A percentile compares a stretch with the other conserved stretches of the same genome.
Conservation (phyloP, 2,329 filamentous ascomycete genomes). For the Fusarium sublunatum region DNA sequence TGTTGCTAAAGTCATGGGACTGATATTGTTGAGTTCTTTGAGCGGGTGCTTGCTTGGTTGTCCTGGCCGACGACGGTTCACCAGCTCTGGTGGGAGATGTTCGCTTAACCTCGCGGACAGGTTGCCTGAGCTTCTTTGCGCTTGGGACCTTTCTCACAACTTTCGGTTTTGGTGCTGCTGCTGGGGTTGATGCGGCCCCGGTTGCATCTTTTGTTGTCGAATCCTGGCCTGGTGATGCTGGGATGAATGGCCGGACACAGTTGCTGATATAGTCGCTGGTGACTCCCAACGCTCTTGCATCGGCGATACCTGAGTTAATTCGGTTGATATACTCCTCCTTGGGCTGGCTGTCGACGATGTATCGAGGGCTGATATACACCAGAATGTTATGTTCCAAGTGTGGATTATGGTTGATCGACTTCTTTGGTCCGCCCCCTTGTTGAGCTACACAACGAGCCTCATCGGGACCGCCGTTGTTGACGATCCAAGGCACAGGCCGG, state of each 20-base stretch:
- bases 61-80: conserved; percentile 42
- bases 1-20: conserved; percentile 6
- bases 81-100: conserved; percentile 31
- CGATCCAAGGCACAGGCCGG: conserved; percentile 53
- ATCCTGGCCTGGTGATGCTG: conserved; percentile 37
- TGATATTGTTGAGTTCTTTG: conserved; percentile 12
- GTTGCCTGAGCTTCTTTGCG: conserved; percentile 30
- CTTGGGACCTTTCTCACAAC: conserved; percentile 31
- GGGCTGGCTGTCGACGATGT: conserved; percentile 50
- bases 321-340: conserved; percentile 55
- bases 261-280: conserved; percentile 52
- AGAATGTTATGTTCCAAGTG: conserved; percentile 50
- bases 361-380: conserved; percentile 54
- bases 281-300: conserved; percentile 52
- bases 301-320: conserved; percentile 53
- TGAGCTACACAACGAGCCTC: conserved; percentile 43
- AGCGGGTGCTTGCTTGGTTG: conserved; percentile 3
- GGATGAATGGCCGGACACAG: conserved; percentile 53
- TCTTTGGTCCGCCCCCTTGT: conserved; percentile 29
- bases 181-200: conserved; percentile 1
- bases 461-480: conserved; percentile 51
- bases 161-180: conserved; percentile 22
- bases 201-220: conserved; percentile 16
- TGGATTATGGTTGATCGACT: conserved; percentile 33
- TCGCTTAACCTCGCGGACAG: conserved; percentile 28